Evolutionary conservation across 495 filamentous ascomycete species (phyloP), one percentile per base, ranked within the genome.

Genomic region (Trichoderma reesei): DNA sequence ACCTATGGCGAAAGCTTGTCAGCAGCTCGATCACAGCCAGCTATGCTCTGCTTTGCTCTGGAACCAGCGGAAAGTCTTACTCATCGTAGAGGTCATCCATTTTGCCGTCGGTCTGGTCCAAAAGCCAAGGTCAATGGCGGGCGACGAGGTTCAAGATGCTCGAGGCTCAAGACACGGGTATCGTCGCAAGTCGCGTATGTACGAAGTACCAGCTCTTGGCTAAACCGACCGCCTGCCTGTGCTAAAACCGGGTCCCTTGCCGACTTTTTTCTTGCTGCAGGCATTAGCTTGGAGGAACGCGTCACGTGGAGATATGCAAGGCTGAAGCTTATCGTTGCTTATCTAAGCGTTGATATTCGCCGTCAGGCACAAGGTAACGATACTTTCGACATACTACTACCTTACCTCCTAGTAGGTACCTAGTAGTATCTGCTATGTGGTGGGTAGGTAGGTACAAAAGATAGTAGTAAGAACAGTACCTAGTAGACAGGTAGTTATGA

Each of bases 1-100:
- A 96, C 80, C 90, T 92, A 65, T n/a, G n/a, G n/a, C 26, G 66
- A 59, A 59, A 60, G 63, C 71, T 64, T 68, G 67, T 61, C 67
- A 69, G 61, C 5, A 48, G 46, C 16, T 51, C 20, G 18, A 8
- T 65, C 54, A 16, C 48, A 42, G 5, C 54, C 59, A 60, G 13
- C 26, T 26, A 26, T 26, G 26, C 26, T 26, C 26, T 26, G 26
- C 26, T 34, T 7, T 1, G 0, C 6, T 48, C 3, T 31, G 4
- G 44, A n/a, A 48, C 9, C 8, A 13, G 63, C 13, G 59, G 34
- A 14, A 51, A 11, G 63, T 71, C 80, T 61, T 81, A 91, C 88
- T 92, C 89, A 75, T 92, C 89, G 71, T 92, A 92, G 65, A 92
- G 83, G 72, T 92, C 89, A 76, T 91, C 89, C 89, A 91, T 91